Evolutionary conservation across 108 stramenopile species (phyloP).

Genomic region (Nitzschia sp.): DNA sequence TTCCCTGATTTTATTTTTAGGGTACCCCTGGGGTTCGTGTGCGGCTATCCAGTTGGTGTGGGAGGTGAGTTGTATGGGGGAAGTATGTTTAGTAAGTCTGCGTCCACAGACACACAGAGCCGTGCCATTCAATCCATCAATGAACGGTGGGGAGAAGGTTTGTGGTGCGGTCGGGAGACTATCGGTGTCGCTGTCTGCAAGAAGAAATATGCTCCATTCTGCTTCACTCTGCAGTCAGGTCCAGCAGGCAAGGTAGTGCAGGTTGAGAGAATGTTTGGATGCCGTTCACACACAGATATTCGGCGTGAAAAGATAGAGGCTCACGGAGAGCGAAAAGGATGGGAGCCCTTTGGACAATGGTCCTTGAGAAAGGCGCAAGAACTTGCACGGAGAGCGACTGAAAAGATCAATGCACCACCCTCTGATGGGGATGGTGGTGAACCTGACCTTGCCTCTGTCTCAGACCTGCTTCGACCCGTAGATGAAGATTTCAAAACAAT

Average conservation of each 20-base stretch:
- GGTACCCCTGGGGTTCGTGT: conserved; percentile 89
- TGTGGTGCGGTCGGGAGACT: conserved; percentile 59
- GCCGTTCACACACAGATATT: conserved; percentile 60
- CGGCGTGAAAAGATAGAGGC: conserved; percentile 59
- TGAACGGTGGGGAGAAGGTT: conserved; percentile 66
- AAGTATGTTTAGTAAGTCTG: conserved; percentile 78
- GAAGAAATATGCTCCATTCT: conserved; percentile 85
- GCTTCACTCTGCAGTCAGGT: conserved; percentile 45
- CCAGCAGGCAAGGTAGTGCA: conserved; percentile 34
- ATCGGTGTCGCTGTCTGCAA: conserved; percentile 87
- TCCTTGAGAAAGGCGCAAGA: conserved; percentile 66
- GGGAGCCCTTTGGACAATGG: conserved; percentile 91
- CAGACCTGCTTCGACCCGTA: neutral
- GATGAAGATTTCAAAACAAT: conserved; percentile 58
- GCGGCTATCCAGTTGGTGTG: conserved; percentile 74
- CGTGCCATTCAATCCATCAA: conserved; percentile 80
- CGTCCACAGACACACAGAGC: conserved; percentile 80
- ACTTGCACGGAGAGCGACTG: conserved; percentile 53
- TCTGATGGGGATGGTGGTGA: neutral
- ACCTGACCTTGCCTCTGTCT: conserved; percentile 10
- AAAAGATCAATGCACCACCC: conserved; percentile 32
- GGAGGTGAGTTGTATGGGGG: conserved; percentile 84
- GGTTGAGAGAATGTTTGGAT: conserved; percentile 84
- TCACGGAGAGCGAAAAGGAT: conserved; percentile 72
- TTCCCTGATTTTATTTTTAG: conserved; percentile 26